Evolutionary conservation across 2,329 filamentous ascomycete species (phyloP).

Genomic region (Herpotrichia juniperi): DNA sequence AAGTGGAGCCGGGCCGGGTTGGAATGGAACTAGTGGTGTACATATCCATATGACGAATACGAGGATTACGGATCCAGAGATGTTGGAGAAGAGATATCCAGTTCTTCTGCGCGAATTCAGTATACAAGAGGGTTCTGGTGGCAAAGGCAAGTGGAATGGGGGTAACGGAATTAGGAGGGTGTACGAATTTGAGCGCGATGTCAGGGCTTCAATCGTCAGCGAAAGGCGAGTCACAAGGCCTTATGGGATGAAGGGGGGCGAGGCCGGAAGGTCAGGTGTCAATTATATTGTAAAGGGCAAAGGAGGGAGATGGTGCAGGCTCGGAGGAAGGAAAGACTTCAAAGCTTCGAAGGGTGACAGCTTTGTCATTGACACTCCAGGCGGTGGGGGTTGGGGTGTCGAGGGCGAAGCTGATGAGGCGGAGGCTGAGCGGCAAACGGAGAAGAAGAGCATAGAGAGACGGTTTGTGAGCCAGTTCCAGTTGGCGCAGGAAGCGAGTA

Average conservation of each 20-base stretch:
- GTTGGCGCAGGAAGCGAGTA: slow-evolving; percentile 20
- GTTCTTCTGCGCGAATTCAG: slow-evolving; percentile 39
- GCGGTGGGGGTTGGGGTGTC: slow-evolving; percentile 20
- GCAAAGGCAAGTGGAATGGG: slow-evolving; percentile 32
- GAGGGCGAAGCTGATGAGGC: neutral
- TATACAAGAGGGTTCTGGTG: slow-evolving; percentile 37
- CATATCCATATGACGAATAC: slow-evolving; percentile 48
- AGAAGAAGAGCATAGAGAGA: slow-evolving; percentile 6
- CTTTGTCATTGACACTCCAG: slow-evolving; percentile 22
- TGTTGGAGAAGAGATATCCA: slow-evolving; percentile 44
- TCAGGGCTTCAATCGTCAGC: slow-evolving; percentile 36
- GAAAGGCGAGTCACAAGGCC: slow-evolving; percentile 39
- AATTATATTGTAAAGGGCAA: slow-evolving; percentile 35
- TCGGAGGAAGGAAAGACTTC: slow-evolving; percentile 16
- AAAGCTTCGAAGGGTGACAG: slow-evolving; percentile 14
- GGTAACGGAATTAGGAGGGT: slow-evolving; percentile 39
- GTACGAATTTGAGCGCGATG: slow-evolving; percentile 34
- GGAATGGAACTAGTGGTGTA: slow-evolving; percentile 39
- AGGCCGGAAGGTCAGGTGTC: slow-evolving; percentile 35
- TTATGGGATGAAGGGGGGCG: slow-evolving; percentile 40
- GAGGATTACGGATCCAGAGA: slow-evolving; percentile 43
- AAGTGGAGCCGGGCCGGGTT: slow-evolving; percentile 37
- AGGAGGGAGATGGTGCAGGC: slow-evolving; percentile 23
- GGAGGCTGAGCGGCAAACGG: neutral
- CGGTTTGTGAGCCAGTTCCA: slow-evolving; percentile 24